phyloP scores from a whole-genome alignment of 164 flowering plant species.

The Vitis amurensis region DNA sequence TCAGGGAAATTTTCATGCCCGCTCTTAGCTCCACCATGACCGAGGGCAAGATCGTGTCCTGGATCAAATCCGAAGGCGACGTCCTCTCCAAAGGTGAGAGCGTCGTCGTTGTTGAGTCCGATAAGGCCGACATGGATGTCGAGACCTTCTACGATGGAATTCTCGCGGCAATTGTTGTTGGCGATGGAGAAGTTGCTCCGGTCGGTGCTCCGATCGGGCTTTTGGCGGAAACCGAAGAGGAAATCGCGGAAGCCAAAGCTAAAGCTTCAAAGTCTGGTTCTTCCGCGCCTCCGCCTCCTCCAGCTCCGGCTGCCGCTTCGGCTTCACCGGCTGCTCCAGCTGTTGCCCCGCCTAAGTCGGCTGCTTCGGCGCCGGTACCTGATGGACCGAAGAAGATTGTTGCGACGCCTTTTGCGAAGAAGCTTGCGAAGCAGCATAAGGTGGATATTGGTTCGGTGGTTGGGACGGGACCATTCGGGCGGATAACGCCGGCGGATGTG shows the following conservation, averaged over 20 bases:
- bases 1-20: conserved; percentile 96
- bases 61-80: conserved; percentile 92
- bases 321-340: conserved; percentile 34
- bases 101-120: conserved; percentile 94
- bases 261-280: conserved; percentile 39
- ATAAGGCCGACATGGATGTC: conserved; percentile 96
- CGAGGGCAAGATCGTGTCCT: conserved; percentile 90
- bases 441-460: conserved; percentile 60
- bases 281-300: conserved; percentile 25
- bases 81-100: conserved; percentile 82
- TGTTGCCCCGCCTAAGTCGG: conserved; percentile 22
- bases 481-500: conserved; percentile 77
- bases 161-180: conserved; percentile 84
- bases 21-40: conserved; percentile 97
- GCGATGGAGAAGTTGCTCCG: conserved; percentile 79
- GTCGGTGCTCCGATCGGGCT: conserved; percentile 89
- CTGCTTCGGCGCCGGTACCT: conserved; percentile 23
- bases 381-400: conserved; percentile 60
- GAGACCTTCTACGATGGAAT: conserved; percentile 93
- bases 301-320: conserved; percentile 28
- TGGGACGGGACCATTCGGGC: conserved; percentile 82
- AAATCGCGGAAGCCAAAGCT: conserved; percentile 69
- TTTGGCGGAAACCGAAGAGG: conserved; percentile 80
- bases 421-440: conserved; percentile 91
- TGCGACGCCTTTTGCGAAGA: conserved; percentile 82